phyloP scores from a whole-genome alignment of 345 rosid genomes.

The Bruguiera gymnorhiza region DNA sequence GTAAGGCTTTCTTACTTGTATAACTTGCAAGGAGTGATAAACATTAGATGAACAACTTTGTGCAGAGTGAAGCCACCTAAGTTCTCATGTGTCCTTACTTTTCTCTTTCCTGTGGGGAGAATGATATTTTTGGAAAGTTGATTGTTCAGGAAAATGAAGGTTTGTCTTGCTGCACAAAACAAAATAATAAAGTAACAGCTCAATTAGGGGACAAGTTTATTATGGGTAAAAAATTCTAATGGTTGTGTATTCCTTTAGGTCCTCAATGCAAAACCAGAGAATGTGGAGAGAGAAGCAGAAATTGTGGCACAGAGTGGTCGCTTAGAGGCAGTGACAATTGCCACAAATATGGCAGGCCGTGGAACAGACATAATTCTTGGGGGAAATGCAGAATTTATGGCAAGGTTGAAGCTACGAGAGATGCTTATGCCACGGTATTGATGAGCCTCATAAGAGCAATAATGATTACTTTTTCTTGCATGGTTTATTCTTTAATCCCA shows the following conservation, averaged over 20 bases:
- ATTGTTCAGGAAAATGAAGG: neutral
- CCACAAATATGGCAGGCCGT: conserved; percentile 99
- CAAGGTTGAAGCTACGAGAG: conserved; percentile 95
- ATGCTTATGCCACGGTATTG: conserved; percentile 94
- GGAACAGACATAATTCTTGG: conserved; percentile 98
- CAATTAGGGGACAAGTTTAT: neutral
- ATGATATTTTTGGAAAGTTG: neutral
- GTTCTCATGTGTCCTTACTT: neutral
- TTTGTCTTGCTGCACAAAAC: neutral
- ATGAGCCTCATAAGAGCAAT: neutral
- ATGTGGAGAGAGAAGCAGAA: conserved; percentile 99
- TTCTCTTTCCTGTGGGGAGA: neutral
- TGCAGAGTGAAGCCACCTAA: neutral
- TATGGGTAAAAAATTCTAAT: conserved; percentile 13
- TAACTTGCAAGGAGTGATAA: neutral
- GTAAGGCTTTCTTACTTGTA: conserved; percentile 33
- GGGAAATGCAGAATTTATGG: conserved; percentile 97
- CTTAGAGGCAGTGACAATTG: conserved; percentile 93
- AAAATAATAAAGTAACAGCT: neutral
- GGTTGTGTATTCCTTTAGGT: conserved; percentile 46
- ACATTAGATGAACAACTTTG: neutral
- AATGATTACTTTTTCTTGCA: neutral
- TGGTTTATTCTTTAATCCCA: no score
- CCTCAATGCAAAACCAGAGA: conserved; percentile 98
- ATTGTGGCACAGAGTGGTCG: conserved; percentile 99